Conservation (phyloP, 192 early-diverging fungal species). For the Spizellomyces sp. region DNA sequence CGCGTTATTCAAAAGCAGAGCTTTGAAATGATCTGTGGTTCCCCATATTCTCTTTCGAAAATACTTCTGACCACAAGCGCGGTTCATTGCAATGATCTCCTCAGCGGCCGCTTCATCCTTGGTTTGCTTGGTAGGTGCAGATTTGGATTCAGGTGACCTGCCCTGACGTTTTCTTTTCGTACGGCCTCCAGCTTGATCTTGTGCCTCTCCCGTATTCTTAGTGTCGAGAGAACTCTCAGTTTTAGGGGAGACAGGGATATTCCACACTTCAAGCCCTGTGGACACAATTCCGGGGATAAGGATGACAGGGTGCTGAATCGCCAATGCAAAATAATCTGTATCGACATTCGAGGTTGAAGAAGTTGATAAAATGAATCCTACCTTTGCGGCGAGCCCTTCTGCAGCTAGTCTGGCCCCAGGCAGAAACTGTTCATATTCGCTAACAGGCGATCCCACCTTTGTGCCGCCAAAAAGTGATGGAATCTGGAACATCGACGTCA, state of each 20-base stretch:
- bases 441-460: not conserved
- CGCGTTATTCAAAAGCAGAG: slow-evolving; percentile 81
- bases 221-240: not conserved
- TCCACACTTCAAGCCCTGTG: slow-evolving; percentile 89
- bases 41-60: slow-evolving; percentile 90
- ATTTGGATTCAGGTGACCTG: not conserved
- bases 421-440: slow-evolving; percentile 25
- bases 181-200: not conserved
- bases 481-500: slow-evolving; percentile 5
- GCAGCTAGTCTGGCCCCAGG: slow-evolving; percentile 32
- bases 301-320: slow-evolving; percentile 60
- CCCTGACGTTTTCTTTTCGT: not conserved
- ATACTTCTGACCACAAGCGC: slow-evolving; percentile 75
- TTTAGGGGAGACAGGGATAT: slow-evolving; percentile 21
- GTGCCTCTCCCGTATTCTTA: not conserved
- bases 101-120: not conserved
- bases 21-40: slow-evolving; percentile 75
- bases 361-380: not conserved
- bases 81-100: slow-evolving; percentile 10
- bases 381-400: slow-evolving; percentile 27
- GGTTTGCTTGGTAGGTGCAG: not conserved
- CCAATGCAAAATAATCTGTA: not conserved
- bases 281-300: slow-evolving; percentile 89
- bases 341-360: not conserved
- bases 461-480: not conserved